A percentile compares a stretch with the other conserved stretches of the same genome.
These are phyloP conservation scores for Truncatella angustata DNA, from an alignment of 2,329 filamentous ascomycete species.

Conservation along the genomic window DNA sequence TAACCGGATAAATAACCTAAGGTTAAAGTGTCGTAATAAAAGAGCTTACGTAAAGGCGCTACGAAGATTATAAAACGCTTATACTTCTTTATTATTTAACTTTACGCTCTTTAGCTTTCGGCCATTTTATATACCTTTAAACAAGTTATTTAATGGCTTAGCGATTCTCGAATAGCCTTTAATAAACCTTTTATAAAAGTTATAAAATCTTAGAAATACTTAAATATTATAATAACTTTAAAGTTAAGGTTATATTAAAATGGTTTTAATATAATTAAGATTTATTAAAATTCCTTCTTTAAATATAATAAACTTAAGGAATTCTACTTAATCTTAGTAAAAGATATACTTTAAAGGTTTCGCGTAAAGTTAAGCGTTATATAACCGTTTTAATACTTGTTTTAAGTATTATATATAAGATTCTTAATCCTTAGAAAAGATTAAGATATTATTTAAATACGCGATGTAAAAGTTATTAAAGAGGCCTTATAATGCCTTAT, in stretches of 20 bases:
- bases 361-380: background rate
- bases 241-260: background rate
- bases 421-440: background rate
- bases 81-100: background rate
- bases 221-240: background rate
- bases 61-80: background rate
- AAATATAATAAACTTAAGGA: background rate
- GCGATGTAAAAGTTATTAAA: background rate
- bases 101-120: background rate
- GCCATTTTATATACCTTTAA: background rate
- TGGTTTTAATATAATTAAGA: background rate
- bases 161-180: background rate
- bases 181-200: background rate
- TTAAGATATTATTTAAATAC: constrained; percentile 1
- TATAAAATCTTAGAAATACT: background rate
- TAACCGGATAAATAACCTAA: background rate
- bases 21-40: background rate
- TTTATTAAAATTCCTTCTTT: background rate
- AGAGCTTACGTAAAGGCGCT: background rate
- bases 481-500: background rate
- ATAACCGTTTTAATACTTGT: background rate
- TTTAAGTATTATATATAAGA: background rate
- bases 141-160: background rate
- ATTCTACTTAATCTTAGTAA: background rate
- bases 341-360: background rate